phyloP scores from a whole-genome alignment of 2,329 filamentous ascomycete species.

The Trichoderma atroviride region DNA sequence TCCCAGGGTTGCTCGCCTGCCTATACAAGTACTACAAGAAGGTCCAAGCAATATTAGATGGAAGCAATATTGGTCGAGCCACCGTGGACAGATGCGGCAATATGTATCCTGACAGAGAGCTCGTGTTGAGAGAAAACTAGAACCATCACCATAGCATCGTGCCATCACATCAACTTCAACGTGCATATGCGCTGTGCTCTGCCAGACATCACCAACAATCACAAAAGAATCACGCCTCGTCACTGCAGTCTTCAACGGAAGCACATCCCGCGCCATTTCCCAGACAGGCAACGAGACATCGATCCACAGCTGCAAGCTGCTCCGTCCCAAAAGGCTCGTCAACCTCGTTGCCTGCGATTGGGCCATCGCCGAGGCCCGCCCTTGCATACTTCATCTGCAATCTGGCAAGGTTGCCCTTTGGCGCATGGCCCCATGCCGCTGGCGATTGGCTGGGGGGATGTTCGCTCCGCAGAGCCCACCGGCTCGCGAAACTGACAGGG shows the following conservation, averaged over 20 bases:
- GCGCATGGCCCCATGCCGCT: neutral
- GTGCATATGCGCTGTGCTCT: neutral
- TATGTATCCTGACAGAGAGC: neutral
- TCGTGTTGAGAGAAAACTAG: neutral
- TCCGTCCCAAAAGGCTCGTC: neutral
- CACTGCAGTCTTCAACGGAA: neutral
- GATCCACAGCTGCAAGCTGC: constrained; percentile 5
- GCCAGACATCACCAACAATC: constrained; percentile 5
- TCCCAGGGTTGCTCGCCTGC: neutral
- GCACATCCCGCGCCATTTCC: constrained; percentile 1
- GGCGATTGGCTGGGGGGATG: constrained; percentile 3
- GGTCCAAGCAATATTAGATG: too few relatives aligned
- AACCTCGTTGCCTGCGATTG: constrained; percentile 2
- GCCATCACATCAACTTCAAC: constrained; percentile 8
- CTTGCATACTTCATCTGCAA: constrained; percentile 5
- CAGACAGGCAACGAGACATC: neutral
- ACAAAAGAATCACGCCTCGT: neutral
- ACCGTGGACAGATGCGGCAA: neutral
- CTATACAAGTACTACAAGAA: too few relatives aligned
- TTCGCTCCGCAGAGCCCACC: constrained; percentile 12
- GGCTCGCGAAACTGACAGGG: constrained; percentile 19
- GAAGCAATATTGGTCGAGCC: neutral
- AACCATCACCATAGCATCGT: constrained; percentile 5
- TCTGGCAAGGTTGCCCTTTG: neutral
- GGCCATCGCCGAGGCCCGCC: neutral